These are phyloP conservation scores for Parathielavia appendiculata DNA, from an alignment of 495 filamentous ascomycete species.

Conservation along the genomic window DNA sequence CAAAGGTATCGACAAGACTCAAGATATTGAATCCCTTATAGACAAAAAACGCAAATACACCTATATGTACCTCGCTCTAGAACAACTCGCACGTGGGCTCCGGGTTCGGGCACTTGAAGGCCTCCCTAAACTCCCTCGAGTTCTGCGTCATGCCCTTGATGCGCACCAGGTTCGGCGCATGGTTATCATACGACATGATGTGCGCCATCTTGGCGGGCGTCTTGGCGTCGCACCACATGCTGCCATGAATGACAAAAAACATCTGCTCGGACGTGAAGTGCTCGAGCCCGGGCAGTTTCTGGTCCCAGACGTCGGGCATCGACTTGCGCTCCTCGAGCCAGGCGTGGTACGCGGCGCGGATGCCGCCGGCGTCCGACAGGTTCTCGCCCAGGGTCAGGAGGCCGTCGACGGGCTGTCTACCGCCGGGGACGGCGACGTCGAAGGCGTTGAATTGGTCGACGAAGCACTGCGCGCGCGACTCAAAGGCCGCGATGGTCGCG, in stretches of 20 bases:
- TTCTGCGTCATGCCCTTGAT: constrained; percentile 63
- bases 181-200: constrained; percentile 56
- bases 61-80: background rate
- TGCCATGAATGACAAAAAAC: constrained; percentile 64
- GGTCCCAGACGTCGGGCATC: constrained; percentile 39
- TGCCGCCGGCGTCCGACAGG: constrained; percentile 69
- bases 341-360: constrained; percentile 59
- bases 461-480: constrained; percentile 63
- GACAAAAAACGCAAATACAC: too few relatives aligned
- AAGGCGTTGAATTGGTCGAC: constrained; percentile 63
- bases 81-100: constrained; percentile 65
- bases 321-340: constrained; percentile 45
- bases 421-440: constrained; percentile 51
- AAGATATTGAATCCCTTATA: too few relatives aligned
- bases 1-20: too few relatives aligned
- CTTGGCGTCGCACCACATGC: constrained; percentile 64
- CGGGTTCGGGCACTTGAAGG: constrained; percentile 58
- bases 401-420: constrained; percentile 63
- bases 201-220: constrained; percentile 52
- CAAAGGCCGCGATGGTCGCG: constrained; percentile 50
- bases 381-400: constrained; percentile 67
- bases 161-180: constrained; percentile 57
- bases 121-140: constrained; percentile 61
- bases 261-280: constrained; percentile 65
- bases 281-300: constrained; percentile 58